These are phyloP conservation scores for Coffea canephora DNA, from an alignment of 257 asterid genomes.

Conservation along the genomic window DNA sequence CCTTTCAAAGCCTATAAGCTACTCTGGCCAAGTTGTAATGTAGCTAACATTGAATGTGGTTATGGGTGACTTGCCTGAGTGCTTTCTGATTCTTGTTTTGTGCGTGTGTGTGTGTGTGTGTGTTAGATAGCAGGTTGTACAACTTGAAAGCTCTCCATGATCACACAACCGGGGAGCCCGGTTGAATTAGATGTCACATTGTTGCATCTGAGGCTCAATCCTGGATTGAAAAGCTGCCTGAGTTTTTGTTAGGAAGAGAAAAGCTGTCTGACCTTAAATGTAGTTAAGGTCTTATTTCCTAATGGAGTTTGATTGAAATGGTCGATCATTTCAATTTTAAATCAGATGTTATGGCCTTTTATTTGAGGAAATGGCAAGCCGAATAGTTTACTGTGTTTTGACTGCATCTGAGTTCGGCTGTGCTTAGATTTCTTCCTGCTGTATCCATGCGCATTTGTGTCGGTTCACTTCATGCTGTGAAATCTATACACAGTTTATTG, in stretches of 20 bases:
- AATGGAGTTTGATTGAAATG: not conserved
- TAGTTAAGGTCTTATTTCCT: not conserved
- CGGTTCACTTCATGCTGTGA: not conserved
- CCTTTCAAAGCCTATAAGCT: too few relatives aligned
- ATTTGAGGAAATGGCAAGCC: not conserved
- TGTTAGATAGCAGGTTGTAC: too few relatives aligned
- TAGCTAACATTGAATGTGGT: too few relatives aligned
- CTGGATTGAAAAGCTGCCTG: not conserved
- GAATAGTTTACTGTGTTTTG: not conserved
- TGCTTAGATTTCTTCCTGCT: not conserved
- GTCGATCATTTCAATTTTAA: not conserved
- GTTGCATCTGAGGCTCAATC: not conserved
- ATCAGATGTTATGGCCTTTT: not conserved
- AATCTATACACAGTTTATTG: not conserved
- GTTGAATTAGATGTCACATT: not conserved
- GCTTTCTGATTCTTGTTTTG: too few relatives aligned
- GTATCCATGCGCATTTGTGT: not conserved
- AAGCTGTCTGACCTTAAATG: not conserved
- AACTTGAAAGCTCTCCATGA: not conserved
- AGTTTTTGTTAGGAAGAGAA: not conserved
- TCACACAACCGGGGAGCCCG: not conserved
- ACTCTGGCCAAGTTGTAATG: too few relatives aligned
- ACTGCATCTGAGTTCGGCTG: not conserved
- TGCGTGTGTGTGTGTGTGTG: too few relatives aligned
- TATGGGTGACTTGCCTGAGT: too few relatives aligned